Base-by-base conservation (phyloP, 805 yeast genomes). In the Kuraishia floccosa region DNA sequence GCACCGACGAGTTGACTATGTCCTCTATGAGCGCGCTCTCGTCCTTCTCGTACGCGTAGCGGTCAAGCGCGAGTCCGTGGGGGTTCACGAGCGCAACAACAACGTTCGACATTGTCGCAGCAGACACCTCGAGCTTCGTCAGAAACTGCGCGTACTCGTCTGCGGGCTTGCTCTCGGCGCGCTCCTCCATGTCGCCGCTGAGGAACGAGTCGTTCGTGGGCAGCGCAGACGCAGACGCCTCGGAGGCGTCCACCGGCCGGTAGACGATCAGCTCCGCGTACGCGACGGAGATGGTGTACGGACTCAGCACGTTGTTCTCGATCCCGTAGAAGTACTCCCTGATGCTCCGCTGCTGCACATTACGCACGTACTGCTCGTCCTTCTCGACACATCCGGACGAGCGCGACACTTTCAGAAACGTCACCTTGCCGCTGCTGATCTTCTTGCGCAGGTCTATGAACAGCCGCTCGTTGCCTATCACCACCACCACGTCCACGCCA, bases 261-360 rank as follows among this genome's bases (percentile, higher is more conserved):
- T 72, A 77, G 2, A 84, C 72, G 2, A 65, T 56, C 7, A 83
- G 56, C 34, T 74, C 79, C 11, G 66, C 63, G 34, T 68, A 60
- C 44, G 75, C 84, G 3, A 76, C 74, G 15, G 86, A 84, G 2
- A 85, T 71, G 4, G 93, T 81, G 52, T 76, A 87, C 2, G 99
- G 97, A 13, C 93, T 78, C 32, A 91, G 62, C 4, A 76, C 71
- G 4, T 72, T 66, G 27, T 65, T 65, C 13, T 65, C 54, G 5
- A 69, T 68, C 2, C 98, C 98, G 47, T 91, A 85, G 45, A 91
- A 91, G 52, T 91, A 91, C 46, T 87, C 93, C 47, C 75, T 74
- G 32, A 89, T 85, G 4, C 78, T 61, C 25, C 72, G 65, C 43
- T 86, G 84, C 50, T 89, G 97, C 15, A 68, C 32, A 23, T 76